Percentiles rank a stretch among this genome's conserved stretches.
Conservation (phyloP, 2,329 filamentous ascomycete species). For the Byssochlamys sp. region DNA sequence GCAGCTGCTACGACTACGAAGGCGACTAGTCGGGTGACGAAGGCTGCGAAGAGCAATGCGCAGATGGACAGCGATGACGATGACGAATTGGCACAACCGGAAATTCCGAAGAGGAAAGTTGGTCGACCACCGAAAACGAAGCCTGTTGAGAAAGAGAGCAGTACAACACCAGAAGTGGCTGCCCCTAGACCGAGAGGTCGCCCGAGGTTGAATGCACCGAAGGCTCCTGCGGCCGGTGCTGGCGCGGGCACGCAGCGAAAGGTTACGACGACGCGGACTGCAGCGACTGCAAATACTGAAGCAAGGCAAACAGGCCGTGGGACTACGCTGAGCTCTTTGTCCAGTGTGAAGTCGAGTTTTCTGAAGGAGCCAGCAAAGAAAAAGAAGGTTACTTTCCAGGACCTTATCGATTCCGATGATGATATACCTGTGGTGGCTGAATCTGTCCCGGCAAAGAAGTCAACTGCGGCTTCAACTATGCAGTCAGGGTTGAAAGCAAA, state of each 20-base stretch:
- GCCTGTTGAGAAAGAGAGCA: slow-evolving; percentile 6
- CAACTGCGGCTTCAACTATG: slow-evolving; percentile 12
- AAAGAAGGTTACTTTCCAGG: slow-evolving; percentile 41
- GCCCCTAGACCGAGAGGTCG: slow-evolving; percentile 15
- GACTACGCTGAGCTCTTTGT: slow-evolving; percentile 17
- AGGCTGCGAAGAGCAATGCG: slow-evolving; percentile 1
- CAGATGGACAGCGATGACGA: slow-evolving; percentile 12
- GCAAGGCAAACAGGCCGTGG: slow-evolving; percentile 19
- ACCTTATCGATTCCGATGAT: slow-evolving; percentile 26
- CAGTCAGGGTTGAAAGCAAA: slow-evolving; percentile 35
- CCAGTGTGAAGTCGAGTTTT: slow-evolving; percentile 18
- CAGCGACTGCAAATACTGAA: slow-evolving; percentile 6
- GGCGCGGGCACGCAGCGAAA: slow-evolving; percentile 9
- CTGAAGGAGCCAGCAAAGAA: slow-evolving; percentile 24
- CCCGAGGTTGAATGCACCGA: slow-evolving; percentile 16
- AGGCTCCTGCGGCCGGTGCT: slow-evolving; percentile 7
- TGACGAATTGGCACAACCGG: slow-evolving; percentile 16
- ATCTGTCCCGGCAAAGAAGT: slow-evolving; percentile 19
- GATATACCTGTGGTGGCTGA: slow-evolving; percentile 29
- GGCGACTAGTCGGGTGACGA: neutral
- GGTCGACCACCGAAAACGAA: slow-evolving; percentile 12
- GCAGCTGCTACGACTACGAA: slow-evolving; percentile 2
- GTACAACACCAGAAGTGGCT: slow-evolving; percentile 7
- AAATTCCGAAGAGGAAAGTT: slow-evolving; percentile 14
- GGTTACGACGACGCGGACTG: slow-evolving; percentile 6